These are phyloP conservation scores for Apostasia shenzhenica DNA, from an alignment of 106 monocot genomes.

Conservation along the genomic window DNA sequence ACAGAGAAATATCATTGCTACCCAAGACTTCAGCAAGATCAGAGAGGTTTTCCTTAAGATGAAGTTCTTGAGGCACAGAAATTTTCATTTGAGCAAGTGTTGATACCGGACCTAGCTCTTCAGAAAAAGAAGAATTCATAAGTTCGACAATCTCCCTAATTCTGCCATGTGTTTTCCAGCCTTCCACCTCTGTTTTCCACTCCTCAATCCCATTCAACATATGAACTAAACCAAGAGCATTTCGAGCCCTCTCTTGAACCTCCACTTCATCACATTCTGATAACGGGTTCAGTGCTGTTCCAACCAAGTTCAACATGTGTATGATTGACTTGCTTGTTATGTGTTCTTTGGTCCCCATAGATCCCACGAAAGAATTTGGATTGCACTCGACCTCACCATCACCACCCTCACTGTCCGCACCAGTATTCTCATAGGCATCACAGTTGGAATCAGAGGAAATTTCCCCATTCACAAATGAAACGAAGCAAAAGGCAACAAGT, in stretches of 20 bases:
- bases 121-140: slow-evolving; percentile 40
- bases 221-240: slow-evolving; percentile 61
- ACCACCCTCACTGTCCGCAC: slow-evolving; percentile 15
- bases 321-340: slow-evolving; percentile 30
- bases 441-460: slow-evolving; percentile 5
- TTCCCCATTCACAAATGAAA: slow-evolving; percentile 32
- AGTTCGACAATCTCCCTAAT: slow-evolving; percentile 26
- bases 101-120: slow-evolving; percentile 70
- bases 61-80: slow-evolving; percentile 53
- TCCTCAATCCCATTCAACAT: slow-evolving; percentile 29
- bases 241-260: slow-evolving; percentile 67
- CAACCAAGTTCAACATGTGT: slow-evolving; percentile 46
- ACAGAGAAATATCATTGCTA: slow-evolving; percentile 18
- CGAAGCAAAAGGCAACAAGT: slow-evolving; percentile 48
- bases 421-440: slow-evolving; percentile 12
- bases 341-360: slow-evolving; percentile 12
- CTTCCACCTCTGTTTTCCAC: slow-evolving; percentile 15
- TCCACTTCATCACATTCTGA: slow-evolving; percentile 61
- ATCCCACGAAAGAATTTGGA: neutral
- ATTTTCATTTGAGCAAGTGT: slow-evolving; percentile 45
- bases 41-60: slow-evolving; percentile 67
- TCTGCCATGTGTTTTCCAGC: slow-evolving; percentile 12
- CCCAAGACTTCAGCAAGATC: slow-evolving; percentile 43
- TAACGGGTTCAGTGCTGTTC: slow-evolving; percentile 50
- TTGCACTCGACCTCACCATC: neutral